Evolutionary conservation across 2,329 filamentous ascomycete genomes (phyloP), one percentile per base, ranked within the genome.

Genomic region (Ophiocordyceps camponoti-floridani): DNA sequence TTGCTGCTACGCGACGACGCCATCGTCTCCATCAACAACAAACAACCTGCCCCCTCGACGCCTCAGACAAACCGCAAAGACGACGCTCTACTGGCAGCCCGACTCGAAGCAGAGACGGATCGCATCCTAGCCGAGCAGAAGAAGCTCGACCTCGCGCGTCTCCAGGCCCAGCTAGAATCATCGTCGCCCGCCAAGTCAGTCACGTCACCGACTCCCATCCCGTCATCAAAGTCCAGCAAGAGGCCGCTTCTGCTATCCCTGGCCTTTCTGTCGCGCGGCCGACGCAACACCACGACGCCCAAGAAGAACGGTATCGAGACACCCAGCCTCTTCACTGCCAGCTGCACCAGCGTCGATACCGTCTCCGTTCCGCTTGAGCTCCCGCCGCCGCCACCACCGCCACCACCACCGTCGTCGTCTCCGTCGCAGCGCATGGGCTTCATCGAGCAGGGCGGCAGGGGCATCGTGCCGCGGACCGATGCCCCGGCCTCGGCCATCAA

Each of bases 401-500:
- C 56, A 62, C 43, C 54, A 56, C 49, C 58, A 58, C 46, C 56
- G 54, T 16, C 49, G 60, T 11, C 3, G 9, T 16, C 33, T n/a
- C 33, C 12, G 33, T n/a, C 4, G 35, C 35, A 38, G 35, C 35
- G 35, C 43, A 63, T 63, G 60, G 56, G 53, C 44, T 61, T 61
- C 43, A 69, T 70, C 46, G 62, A 66, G 47, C 56, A 57, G n/a
- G 66, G 67, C 26, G 67, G 65, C 12, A 64, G 57, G 50, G 67
- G 67, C 46, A 63, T 68, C 46, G 63, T 68, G 6, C 65, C 67
- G 37, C 66, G 68, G 44, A 79, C 71, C 40, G 85, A 93, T 65
- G 84, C 84, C 19, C 87, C 87, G 1, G 68, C 80, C 10, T 87
- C 85, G 45, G 84, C 84, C 13, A 80, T 82, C 47, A 93, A 93